Evolutionary conservation across 768 basidiomycete genomes (phyloP).

Genomic region (Xerocomus spinulosus): DNA sequence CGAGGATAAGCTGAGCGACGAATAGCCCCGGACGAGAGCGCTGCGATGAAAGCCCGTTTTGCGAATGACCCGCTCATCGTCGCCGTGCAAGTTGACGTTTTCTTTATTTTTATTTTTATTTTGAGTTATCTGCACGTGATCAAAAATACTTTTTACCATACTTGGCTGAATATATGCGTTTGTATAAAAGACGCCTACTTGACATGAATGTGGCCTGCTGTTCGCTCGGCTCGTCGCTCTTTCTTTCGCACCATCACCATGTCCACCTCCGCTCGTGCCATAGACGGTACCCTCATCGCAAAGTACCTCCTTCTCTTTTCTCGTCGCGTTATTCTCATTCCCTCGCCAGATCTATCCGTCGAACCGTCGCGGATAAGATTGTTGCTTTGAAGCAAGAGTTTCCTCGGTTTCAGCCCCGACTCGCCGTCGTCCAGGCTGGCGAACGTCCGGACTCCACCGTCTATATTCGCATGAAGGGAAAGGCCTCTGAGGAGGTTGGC

Average conservation of each 20-base stretch:
- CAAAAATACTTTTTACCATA: not conserved
- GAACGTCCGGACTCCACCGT: conserved; percentile 84
- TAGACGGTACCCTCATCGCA: conserved; percentile 82
- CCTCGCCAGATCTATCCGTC: conserved; percentile 67
- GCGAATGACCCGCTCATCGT: conserved; percentile 52
- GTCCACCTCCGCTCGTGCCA: conserved; percentile 51
- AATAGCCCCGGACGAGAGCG: conserved; percentile 47
- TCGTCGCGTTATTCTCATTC: conserved; percentile 12
- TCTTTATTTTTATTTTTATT: not conserved
- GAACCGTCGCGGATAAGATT: conserved; percentile 69
- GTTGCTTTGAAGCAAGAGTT: conserved; percentile 54
- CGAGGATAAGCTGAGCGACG: conserved; percentile 34
- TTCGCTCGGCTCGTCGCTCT: conserved; percentile 5
- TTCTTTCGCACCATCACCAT: conserved; percentile 30
- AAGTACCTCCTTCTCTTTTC: conserved; percentile 49
- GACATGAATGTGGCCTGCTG: conserved; percentile 3
- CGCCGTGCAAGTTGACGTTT: not conserved
- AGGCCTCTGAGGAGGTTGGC: conserved; percentile 92
- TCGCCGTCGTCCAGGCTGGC: conserved; percentile 93
- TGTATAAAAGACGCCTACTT: conserved; percentile 1
- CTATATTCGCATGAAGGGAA: conserved; percentile 97
- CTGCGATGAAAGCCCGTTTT: conserved; percentile 49
- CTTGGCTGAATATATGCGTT: not conserved
- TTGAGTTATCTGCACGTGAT: conserved; percentile 22
- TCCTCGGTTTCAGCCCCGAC: conserved; percentile 87